A percentile compares a stretch with the other conserved stretches of the same genome.
These are phyloP conservation scores for Fraxinus quadrangulata DNA, from an alignment of 257 asterid genomes.

Conservation along the genomic window DNA sequence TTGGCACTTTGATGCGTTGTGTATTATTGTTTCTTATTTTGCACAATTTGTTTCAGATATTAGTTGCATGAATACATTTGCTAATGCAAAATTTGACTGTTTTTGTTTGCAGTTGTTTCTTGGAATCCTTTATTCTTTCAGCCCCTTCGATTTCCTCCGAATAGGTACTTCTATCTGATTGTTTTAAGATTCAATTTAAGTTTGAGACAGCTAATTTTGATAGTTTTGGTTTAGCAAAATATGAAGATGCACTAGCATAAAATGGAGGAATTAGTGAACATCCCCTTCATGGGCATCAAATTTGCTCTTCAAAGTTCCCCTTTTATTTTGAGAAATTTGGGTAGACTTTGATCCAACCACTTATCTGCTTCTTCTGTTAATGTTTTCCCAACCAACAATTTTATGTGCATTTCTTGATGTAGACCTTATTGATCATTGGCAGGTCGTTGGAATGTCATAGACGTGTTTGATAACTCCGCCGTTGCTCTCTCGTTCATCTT, in stretches of 20 bases:
- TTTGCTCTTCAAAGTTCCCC: not conserved
- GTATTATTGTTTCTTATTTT: not conserved
- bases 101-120: conserved; percentile 57
- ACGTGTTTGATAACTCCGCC: conserved; percentile 60
- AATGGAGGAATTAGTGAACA: not conserved
- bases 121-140: conserved; percentile 58
- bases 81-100: conserved; percentile 18
- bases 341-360: not conserved
- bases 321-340: not conserved
- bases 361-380: conserved; percentile 9
- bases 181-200: not conserved
- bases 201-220: not conserved
- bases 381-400: not conserved
- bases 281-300: not conserved
- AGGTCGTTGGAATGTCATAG: conserved; percentile 53
- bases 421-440: conserved; percentile 18
- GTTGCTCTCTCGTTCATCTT: conserved; percentile 49
- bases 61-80: conserved; percentile 9
- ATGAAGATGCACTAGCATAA: not conserved
- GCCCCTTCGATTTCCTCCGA: conserved; percentile 71
- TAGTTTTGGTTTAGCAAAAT: not conserved
- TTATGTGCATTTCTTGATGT: not conserved
- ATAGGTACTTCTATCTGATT: conserved; percentile 45
- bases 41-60: not conserved
- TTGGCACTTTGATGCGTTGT: not conserved